phyloP scores from a whole-genome alignment of 176 grass and related monocot genomes.

The Alloteropsis semialata region DNA sequence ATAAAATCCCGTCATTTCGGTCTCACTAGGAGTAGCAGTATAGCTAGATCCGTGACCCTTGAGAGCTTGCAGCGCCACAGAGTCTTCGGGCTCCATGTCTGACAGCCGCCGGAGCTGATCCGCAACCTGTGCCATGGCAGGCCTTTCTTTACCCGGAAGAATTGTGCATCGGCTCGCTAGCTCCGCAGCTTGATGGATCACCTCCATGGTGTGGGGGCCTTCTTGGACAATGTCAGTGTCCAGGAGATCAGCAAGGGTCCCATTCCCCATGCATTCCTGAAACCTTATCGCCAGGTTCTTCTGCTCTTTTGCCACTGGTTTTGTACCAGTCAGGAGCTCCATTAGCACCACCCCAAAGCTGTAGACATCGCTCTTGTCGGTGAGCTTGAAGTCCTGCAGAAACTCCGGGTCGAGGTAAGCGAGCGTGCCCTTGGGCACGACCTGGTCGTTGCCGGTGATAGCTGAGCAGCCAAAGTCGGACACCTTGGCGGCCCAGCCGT shows the following conservation, averaged over 20 bases:
- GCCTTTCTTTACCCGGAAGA: conserved; percentile 12
- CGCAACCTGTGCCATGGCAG: conserved; percentile 7
- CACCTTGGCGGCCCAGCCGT: conserved; percentile 10
- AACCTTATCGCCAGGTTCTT: conserved; percentile 13
- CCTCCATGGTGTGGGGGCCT: neutral
- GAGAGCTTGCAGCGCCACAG: neutral
- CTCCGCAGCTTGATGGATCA: neutral
- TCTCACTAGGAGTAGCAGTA: neutral
- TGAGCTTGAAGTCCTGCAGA: conserved; percentile 59
- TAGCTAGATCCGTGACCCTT: neutral
- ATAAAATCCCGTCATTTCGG: neutral
- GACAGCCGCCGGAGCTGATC: conserved; percentile 22
- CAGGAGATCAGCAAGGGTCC: neutral
- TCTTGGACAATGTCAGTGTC: neutral
- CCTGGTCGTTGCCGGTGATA: neutral
- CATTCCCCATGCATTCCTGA: neutral
- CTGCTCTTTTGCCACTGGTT: neutral
- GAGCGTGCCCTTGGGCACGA: conserved; percentile 14
- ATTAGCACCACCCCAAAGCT: conserved; percentile 92
- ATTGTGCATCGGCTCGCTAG: conserved; percentile 9
- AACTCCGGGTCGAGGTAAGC: conserved; percentile 40
- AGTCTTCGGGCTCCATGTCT: neutral
- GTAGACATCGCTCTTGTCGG: conserved; percentile 93
- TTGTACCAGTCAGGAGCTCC: conserved; percentile 50
- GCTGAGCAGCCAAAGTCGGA: conserved; percentile 40